These are phyloP conservation scores for Alternaria dauci DNA, from an alignment of 2,329 filamentous ascomycete species.

Conservation along the genomic window DNA sequence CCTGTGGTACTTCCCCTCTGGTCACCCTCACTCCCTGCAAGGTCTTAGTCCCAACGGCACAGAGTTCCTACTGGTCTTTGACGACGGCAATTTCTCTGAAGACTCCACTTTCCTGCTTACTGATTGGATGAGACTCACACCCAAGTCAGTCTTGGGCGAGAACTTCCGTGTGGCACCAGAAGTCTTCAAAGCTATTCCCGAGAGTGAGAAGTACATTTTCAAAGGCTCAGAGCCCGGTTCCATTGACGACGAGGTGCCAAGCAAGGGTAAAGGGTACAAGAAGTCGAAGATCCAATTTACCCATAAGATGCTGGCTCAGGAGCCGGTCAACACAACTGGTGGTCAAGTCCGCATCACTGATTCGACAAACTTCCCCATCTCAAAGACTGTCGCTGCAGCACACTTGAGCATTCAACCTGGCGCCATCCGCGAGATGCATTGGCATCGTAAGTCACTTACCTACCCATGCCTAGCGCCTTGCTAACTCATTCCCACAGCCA, in stretches of 20 bases:
- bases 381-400: slow-evolving; percentile 75
- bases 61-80: slow-evolving; percentile 70
- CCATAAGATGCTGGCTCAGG: slow-evolving; percentile 75
- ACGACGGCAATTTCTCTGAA: slow-evolving; percentile 67
- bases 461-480: not conserved
- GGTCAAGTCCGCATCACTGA: slow-evolving; percentile 78
- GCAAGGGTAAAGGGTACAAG: slow-evolving; percentile 65
- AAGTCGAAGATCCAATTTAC: slow-evolving; percentile 74
- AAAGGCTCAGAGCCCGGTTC: slow-evolving; percentile 70
- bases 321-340: slow-evolving; percentile 70
- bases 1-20: slow-evolving; percentile 82
- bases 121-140: slow-evolving; percentile 77
- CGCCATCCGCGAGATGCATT: slow-evolving; percentile 81
- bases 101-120: slow-evolving; percentile 76
- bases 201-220: slow-evolving; percentile 79
- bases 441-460: slow-evolving; percentile 63
- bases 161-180: slow-evolving; percentile 78
- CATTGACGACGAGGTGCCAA: slow-evolving; percentile 71
- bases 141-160: slow-evolving; percentile 74
- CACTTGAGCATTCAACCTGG: slow-evolving; percentile 75
- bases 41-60: slow-evolving; percentile 72
- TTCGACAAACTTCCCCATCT: slow-evolving; percentile 77
- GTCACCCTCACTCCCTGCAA: slow-evolving; percentile 79
- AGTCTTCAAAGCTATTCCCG: slow-evolving; percentile 73
- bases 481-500: slow-evolving; percentile 39